Conservation (phyloP, 2,329 filamentous ascomycete genomes). For the Arthrocladium fulminans region DNA sequence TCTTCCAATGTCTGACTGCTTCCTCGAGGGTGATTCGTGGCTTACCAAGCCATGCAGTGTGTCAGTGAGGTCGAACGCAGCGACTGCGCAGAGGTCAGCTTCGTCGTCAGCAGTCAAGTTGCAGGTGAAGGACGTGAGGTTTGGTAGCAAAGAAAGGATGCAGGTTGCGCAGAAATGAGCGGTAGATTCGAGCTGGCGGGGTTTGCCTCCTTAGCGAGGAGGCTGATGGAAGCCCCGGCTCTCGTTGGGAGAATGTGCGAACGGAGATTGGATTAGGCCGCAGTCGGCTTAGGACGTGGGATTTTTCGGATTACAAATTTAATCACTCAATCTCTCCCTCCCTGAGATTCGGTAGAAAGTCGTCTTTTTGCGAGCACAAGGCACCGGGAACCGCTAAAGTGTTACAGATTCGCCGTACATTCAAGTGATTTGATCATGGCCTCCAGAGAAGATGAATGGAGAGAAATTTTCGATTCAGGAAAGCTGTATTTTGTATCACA, state of each 20-base stretch:
- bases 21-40: neutral
- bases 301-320: no score
- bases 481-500: no score
- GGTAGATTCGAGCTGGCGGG: conserved; percentile 1
- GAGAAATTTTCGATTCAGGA: no score
- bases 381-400: no score
- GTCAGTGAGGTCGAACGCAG: neutral
- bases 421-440: no score
- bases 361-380: no score
- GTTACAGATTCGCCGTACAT: no score
- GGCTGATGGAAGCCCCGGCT: neutral
- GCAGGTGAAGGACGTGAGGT: neutral
- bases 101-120: neutral
- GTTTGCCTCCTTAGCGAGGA: neutral
- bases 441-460: no score
- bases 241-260: neutral
- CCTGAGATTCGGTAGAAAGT: no score
- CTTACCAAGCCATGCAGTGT: neutral
- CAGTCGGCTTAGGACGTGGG: no score
- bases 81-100: neutral
- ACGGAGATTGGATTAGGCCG: no score
- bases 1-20: neutral
- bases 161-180: neutral
- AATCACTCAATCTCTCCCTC: no score
- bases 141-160: neutral